Evolutionary conservation across 2,329 filamentous ascomycete genomes (phyloP).

Genomic region (Celoporthe dispersa): DNA sequence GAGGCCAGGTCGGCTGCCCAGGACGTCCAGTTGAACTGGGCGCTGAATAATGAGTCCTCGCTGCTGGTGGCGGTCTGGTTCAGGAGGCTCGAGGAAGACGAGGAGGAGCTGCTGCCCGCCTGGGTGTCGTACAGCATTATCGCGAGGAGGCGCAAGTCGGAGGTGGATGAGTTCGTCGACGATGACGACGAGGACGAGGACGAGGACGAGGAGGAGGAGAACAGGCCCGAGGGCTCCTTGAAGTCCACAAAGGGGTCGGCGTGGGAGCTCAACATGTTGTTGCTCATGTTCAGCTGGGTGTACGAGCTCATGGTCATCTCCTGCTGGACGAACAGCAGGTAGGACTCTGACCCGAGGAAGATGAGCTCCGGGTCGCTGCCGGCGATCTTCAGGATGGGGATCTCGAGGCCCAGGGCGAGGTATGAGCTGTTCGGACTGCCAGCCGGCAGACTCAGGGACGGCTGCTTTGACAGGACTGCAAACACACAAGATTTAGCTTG

Average conservation of each 20-base stretch:
- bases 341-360: constrained; percentile 23
- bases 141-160: constrained; percentile 27
- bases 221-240: constrained; percentile 22
- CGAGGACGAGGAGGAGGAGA: constrained; percentile 37
- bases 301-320: constrained; percentile 24
- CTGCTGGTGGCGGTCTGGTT: background rate
- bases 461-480: constrained; percentile 22
- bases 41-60: background rate
- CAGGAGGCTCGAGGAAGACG: background rate
- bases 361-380: constrained; percentile 26
- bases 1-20: constrained; percentile 25
- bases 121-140: constrained; percentile 23
- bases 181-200: constrained; percentile 33
- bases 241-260: constrained; percentile 36
- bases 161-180: constrained; percentile 29
- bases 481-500: background rate
- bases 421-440: constrained; percentile 18
- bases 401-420: constrained; percentile 26
- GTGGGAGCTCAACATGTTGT: constrained; percentile 29
- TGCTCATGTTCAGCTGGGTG: constrained; percentile 26
- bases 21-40: constrained; percentile 25
- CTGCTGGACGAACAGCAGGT: constrained; percentile 29
- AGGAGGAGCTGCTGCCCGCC: background rate
- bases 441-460: constrained; percentile 22
- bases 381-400: constrained; percentile 27